phyloP scores from a whole-genome alignment of 441 rosid genomes.

The Codiaeum variegatum region DNA sequence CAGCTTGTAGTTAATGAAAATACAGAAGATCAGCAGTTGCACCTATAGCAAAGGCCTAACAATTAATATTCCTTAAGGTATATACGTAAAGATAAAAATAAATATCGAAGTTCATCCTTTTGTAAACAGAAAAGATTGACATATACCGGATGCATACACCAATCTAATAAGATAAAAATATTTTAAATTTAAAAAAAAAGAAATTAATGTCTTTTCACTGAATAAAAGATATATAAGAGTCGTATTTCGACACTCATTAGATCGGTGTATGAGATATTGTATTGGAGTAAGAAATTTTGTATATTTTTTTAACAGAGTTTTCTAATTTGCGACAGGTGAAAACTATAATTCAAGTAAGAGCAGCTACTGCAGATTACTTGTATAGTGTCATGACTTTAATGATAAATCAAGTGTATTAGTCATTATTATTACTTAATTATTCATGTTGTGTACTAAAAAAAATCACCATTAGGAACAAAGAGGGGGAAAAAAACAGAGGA shows the following conservation, averaged over 20 bases:
- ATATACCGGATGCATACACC: too few relatives aligned
- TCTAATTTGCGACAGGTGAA: conserved; percentile 5
- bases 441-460: neutral
- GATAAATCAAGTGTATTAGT: neutral
- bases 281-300: too few relatives aligned
- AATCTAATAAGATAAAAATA: too few relatives aligned
- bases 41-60: neutral
- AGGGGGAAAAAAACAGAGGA: too few relatives aligned
- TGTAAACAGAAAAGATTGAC: too few relatives aligned
- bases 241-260: too few relatives aligned
- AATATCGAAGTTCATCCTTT: too few relatives aligned
- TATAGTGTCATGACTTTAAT: neutral
- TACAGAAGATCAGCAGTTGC: neutral
- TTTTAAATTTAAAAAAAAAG: too few relatives aligned
- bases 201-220: too few relatives aligned
- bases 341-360: neutral
- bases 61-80: neutral
- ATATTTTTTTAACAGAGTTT: too few relatives aligned
- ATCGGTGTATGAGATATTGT: too few relatives aligned
- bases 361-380: neutral
- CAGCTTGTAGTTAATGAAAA: conserved; percentile 21
- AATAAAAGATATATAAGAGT: too few relatives aligned
- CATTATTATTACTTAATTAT: neutral
- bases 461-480: neutral
- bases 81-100: neutral